Base-by-base conservation (phyloP, 2,329 filamentous ascomycete species). In the Microdochium trichocladiopsis region DNA sequence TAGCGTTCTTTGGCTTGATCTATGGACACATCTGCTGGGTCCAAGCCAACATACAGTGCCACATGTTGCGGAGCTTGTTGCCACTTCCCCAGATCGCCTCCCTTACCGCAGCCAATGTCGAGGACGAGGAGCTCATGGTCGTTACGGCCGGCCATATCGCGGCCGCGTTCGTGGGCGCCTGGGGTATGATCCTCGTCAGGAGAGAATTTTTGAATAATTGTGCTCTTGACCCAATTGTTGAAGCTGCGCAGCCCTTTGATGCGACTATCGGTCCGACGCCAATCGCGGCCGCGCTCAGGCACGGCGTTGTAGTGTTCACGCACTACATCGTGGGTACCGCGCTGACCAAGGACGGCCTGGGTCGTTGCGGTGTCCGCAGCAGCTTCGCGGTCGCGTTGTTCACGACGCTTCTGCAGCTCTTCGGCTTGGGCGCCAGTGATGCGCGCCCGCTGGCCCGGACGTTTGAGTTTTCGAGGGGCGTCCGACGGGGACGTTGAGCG, bases 151-250 rank as follows among this genome's bases (percentile, higher is more conserved):
- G 61, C 59, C 56, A 66, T 55, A 47, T 67, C 58, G 45, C 72
- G 69, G 18, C 77, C 78, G 50, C 71, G 66, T 62, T 82, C 78
- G 56, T 77, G 74, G 47, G 79, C 82, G 37, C 80, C 80, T 2
- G 85, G 81, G 1, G 80, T 74, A 58, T 86, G 85, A 55, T 89
- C 84, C 67, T 93, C 88, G 57, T 86, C 84, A 0, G 88, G 88
- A 4, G 90, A 90, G 72, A 96, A 97, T 67, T 96, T 96, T 66
- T 97, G 92, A 60, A 99, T 97, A 60, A 97, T 83, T 49, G 89
- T 93, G 65, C 90, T 96, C 77, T 99, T 99, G 72, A 99, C 82
- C 94, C 94, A 99, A 70, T 99, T 99, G 74, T 99, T 99, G 76
- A 96, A 94, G 59, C 88, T 90, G 51, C 94, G 84, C 51, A 99